Percentiles rank a stretch among this genome's conserved stretches.
These are phyloP conservation scores for Pseudoscleropodium purum DNA, from an alignment of 225 moss, liverwort and hornwort genomes.

Conservation along the genomic window DNA sequence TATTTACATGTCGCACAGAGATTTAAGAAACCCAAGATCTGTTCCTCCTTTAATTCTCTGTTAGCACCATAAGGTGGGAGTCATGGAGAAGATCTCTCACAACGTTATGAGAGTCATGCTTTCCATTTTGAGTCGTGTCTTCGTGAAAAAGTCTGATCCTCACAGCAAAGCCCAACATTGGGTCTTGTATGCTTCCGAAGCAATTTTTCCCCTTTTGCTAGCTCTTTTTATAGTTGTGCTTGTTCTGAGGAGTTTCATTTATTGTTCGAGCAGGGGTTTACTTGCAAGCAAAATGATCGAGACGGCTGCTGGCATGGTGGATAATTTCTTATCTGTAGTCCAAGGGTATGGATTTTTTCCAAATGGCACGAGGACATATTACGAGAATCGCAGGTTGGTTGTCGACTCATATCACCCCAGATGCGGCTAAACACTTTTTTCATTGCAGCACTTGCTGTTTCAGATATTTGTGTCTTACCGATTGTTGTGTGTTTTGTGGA, in stretches of 20 bases:
- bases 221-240: not conserved
- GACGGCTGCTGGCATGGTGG: constrained; percentile 71
- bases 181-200: not conserved
- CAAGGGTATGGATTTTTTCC: constrained; percentile 65
- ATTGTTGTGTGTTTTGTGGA: constrained; percentile 11
- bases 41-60: not conserved
- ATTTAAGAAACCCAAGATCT: not conserved
- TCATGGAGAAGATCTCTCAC: not conserved
- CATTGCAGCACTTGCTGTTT: not conserved
- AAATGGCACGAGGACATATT: constrained; percentile 80
- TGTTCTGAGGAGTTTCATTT: not conserved
- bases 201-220: not conserved
- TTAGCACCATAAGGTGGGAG: not conserved
- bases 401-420: not conserved
- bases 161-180: not conserved
- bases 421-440: not conserved
- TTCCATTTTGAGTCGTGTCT: not conserved
- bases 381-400: constrained; percentile 63
- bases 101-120: not conserved
- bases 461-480: not conserved
- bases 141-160: not conserved
- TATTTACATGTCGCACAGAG: not conserved
- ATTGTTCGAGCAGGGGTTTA: constrained; percentile 37
- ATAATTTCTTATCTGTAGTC: constrained; percentile 63
- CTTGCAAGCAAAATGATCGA: constrained; percentile 68